phyloP scores from a whole-genome alignment of 1,284 basidiomycete species.

The Termitomyces sp. region DNA sequence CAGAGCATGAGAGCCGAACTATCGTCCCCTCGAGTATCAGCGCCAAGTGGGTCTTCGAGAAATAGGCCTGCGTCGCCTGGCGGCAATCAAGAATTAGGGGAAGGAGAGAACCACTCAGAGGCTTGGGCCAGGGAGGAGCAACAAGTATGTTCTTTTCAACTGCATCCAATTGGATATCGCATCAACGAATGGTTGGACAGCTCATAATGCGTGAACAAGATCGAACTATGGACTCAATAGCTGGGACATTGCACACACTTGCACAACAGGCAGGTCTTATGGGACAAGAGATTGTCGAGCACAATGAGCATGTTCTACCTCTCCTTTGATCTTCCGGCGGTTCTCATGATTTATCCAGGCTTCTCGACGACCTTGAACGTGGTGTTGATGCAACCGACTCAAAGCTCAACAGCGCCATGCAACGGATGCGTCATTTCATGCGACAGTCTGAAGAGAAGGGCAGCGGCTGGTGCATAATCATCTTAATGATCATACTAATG shows the following conservation, averaged over 20 bases:
- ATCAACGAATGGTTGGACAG: conserved; percentile 33
- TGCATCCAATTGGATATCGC: background rate
- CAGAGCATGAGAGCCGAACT: conserved; percentile 69
- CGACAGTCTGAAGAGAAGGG: conserved; percentile 71
- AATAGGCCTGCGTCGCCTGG: conserved; percentile 16
- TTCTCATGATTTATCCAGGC: conserved; percentile 21
- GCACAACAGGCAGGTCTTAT: conserved; percentile 87
- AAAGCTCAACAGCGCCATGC: conserved; percentile 67
- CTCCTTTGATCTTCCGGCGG: background rate
- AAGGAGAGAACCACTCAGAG: conserved; percentile 57
- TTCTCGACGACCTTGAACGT: conserved; percentile 77
- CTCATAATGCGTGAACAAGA: conserved; percentile 86
- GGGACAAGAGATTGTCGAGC: conserved; percentile 83
- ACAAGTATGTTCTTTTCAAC: conserved; percentile 46
- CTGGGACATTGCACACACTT: conserved; percentile 76
- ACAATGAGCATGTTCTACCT: conserved; percentile 66
- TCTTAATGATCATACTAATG: conserved; percentile 55
- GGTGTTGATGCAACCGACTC: conserved; percentile 72
- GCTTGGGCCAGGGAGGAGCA: conserved; percentile 83
- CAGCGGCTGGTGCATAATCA: conserved; percentile 46
- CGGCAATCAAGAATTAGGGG: conserved; percentile 13
- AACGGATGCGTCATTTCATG: conserved; percentile 73
- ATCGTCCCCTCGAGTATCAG: conserved; percentile 16
- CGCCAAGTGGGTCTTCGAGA: conserved; percentile 9
- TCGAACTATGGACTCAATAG: conserved; percentile 77